Evolutionary conservation across 257 asterid species (phyloP).

Genomic region (Nicotiana undulata): DNA sequence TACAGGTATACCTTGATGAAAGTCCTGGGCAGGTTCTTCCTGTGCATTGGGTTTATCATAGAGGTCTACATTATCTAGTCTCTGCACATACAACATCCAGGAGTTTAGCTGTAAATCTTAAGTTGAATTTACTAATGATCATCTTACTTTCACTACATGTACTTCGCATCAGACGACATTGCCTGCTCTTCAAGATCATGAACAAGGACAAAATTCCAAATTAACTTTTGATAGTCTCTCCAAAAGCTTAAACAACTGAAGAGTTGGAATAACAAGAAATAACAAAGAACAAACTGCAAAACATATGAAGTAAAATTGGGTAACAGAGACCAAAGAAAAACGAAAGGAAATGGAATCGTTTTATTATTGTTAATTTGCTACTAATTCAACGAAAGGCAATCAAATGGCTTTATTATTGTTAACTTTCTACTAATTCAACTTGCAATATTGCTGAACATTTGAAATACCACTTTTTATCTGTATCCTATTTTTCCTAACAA

Average conservation of each 20-base stretch:
- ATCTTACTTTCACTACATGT: not conserved
- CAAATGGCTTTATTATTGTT: not conserved
- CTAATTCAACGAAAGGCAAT: not conserved
- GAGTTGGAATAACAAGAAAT: not conserved
- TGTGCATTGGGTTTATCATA: conserved; percentile 30
- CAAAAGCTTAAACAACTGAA: not conserved
- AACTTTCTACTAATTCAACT: not conserved
- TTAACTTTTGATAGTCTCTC: not conserved
- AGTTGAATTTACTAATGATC: not conserved
- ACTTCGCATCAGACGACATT: not conserved
- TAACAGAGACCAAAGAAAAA: not conserved
- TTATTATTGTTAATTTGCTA: not conserved
- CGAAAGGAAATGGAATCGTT: not conserved
- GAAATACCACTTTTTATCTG: not conserved
- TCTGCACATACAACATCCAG: conserved; percentile 34
- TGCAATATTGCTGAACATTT: not conserved
- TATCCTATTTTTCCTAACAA: not conserved
- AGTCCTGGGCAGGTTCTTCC: conserved; percentile 33
- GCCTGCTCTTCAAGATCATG: not conserved
- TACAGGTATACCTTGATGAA: conserved; percentile 67
- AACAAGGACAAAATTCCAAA: not conserved
- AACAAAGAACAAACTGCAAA: not conserved
- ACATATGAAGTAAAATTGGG: not conserved
- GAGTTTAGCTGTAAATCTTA: not conserved
- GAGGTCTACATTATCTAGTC: conserved; percentile 59